These are phyloP conservation scores for Mycena rosella DNA, from an alignment of 768 basidiomycete genomes.

Conservation along the genomic window DNA sequence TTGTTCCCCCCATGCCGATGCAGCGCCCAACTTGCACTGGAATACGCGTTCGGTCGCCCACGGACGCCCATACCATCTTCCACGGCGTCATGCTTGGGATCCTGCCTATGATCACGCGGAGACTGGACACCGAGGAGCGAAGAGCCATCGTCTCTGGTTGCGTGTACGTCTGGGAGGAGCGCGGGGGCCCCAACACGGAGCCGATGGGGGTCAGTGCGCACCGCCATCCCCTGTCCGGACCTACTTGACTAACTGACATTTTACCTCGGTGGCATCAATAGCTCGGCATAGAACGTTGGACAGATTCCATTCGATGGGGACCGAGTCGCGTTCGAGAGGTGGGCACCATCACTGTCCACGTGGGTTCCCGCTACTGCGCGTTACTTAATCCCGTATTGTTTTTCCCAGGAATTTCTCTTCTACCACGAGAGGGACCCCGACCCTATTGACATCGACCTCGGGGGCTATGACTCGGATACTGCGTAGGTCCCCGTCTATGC, in stretches of 20 bases:
- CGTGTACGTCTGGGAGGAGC: conserved; percentile 89
- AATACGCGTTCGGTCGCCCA: conserved; percentile 72
- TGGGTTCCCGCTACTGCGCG: conserved; percentile 17
- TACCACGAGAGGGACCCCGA: conserved; percentile 76
- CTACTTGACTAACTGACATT: conserved; percentile 15
- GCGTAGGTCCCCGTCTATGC: conserved; percentile 53
- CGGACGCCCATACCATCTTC: conserved; percentile 81
- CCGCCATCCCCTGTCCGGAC: conserved; percentile 18
- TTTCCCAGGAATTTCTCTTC: conserved; percentile 76
- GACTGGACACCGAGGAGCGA: conserved; percentile 83
- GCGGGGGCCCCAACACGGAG: conserved; percentile 71
- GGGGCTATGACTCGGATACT: conserved; percentile 62
- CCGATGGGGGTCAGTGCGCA: conserved; percentile 67
- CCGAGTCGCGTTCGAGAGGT: conserved; percentile 84
- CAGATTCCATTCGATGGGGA: conserved; percentile 84
- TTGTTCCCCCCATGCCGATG: conserved; percentile 50
- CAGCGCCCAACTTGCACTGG: conserved; percentile 77
- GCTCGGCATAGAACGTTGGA: conserved; percentile 87
- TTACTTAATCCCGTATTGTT: conserved; percentile 28
- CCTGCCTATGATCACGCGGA: conserved; percentile 76
- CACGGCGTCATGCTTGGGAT: conserved; percentile 72
- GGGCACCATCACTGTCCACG: conserved; percentile 29
- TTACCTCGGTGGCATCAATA: conserved; percentile 42
- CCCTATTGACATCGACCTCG: conserved; percentile 59
- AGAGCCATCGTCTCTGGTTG: conserved; percentile 77